phyloP scores from a whole-genome alignment of 495 filamentous ascomycete genomes.

The Penicillium goetzii region DNA sequence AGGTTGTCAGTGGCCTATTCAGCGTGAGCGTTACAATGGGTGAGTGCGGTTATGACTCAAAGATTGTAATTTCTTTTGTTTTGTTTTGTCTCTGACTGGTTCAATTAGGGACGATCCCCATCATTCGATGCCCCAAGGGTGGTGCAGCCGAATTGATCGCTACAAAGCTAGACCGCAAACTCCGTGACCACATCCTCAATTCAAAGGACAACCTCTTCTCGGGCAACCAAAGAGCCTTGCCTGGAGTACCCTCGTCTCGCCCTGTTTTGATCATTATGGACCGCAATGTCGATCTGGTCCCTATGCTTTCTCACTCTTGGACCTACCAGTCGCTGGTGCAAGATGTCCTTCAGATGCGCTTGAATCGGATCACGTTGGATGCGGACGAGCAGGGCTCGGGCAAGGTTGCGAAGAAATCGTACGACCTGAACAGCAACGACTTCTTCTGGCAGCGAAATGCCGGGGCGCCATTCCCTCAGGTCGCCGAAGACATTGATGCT shows the following conservation, averaged over 20 bases:
- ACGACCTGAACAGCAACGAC: constrained; percentile 88
- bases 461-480: constrained; percentile 90
- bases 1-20: constrained; percentile 91
- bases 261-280: constrained; percentile 90
- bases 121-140: constrained; percentile 89
- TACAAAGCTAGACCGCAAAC: constrained; percentile 89
- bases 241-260: constrained; percentile 68
- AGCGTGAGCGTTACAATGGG: constrained; percentile 98
- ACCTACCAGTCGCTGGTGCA: constrained; percentile 96
- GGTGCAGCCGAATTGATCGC: constrained; percentile 94
- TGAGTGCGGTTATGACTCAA: constrained; percentile 37
- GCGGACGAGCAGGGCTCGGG: constrained; percentile 73
- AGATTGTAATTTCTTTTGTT: not conserved
- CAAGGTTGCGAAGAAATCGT: constrained; percentile 78
- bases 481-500: constrained; percentile 92
- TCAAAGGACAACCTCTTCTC: constrained; percentile 96
- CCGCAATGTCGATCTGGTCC: constrained; percentile 91
- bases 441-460: constrained; percentile 98
- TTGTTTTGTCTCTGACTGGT: constrained; percentile 3
- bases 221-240: constrained; percentile 49
- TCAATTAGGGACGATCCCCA: constrained; percentile 75
- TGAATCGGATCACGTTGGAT: constrained; percentile 96
- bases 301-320: constrained; percentile 99
- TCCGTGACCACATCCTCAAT: constrained; percentile 95
- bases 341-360: constrained; percentile 89